Evolutionary conservation across 129 eudicot genomes (phyloP).

Genomic region (Arctium minus): DNA sequence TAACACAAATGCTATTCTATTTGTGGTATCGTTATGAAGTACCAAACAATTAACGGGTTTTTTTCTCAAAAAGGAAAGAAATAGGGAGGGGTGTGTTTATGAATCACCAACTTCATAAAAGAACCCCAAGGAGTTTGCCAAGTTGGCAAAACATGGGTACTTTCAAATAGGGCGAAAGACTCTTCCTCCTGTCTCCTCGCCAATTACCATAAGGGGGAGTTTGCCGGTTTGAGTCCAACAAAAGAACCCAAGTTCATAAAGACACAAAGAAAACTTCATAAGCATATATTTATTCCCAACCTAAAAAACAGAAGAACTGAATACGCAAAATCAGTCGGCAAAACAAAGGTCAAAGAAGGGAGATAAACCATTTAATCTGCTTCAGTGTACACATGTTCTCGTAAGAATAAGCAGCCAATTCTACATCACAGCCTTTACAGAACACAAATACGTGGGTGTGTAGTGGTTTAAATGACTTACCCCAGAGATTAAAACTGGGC

Average conservation of each 20-base stretch:
- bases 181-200: neutral
- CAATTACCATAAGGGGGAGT: neutral
- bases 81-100: neutral
- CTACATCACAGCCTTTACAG: neutral
- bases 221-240: neutral
- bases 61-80: slow-evolving; percentile 5
- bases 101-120: neutral
- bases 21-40: neutral
- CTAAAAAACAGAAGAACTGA: neutral
- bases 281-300: neutral
- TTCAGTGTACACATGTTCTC: neutral
- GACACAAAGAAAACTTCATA: neutral
- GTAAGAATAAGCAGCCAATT: neutral
- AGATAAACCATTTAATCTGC: neutral
- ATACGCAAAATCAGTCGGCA: slow-evolving; percentile 1
- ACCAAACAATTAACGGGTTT: neutral
- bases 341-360: slow-evolving; percentile 7
- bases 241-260: neutral
- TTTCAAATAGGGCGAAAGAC: slow-evolving; percentile 3
- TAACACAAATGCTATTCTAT: neutral
- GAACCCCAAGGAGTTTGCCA: neutral
- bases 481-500: neutral
- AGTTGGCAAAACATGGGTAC: neutral
- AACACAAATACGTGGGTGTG: neutral
- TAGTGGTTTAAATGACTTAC: slow-evolving; percentile 1